Conservation (phyloP, 2,329 filamentous ascomycete genomes). For the Penicillium sp. region DNA sequence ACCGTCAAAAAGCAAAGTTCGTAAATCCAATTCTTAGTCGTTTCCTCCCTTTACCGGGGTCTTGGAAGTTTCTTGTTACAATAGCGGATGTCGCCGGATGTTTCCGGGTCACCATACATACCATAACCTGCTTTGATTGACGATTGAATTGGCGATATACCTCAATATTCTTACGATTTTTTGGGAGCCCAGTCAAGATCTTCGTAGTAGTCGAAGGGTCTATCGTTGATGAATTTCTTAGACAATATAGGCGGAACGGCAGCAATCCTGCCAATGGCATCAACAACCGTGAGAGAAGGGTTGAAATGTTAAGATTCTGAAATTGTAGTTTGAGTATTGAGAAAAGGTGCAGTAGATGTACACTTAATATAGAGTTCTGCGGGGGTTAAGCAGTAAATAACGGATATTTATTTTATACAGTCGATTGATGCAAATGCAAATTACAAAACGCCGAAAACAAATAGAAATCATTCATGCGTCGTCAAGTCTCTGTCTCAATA, state of each 20-base stretch:
- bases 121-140: too few relatives aligned
- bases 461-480: background rate
- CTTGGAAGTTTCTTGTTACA: background rate
- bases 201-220: too few relatives aligned
- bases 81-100: background rate
- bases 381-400: background rate
- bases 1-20: background rate
- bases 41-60: background rate
- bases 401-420: background rate
- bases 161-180: too few relatives aligned
- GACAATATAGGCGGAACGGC: too few relatives aligned
- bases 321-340: background rate
- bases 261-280: too few relatives aligned
- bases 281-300: too few relatives aligned
- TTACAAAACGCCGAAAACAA: background rate
- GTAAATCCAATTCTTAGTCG: background rate
- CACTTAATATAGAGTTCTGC: too few relatives aligned
- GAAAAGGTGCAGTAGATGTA: background rate
- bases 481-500: conserved; percentile 70
- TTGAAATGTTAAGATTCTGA: too few relatives aligned
- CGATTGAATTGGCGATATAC: too few relatives aligned
- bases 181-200: too few relatives aligned
- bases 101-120: background rate
- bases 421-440: background rate
- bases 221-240: too few relatives aligned